These are phyloP conservation scores for Chiua virens DNA, from an alignment of 768 basidiomycete species.

Conservation along the genomic window DNA sequence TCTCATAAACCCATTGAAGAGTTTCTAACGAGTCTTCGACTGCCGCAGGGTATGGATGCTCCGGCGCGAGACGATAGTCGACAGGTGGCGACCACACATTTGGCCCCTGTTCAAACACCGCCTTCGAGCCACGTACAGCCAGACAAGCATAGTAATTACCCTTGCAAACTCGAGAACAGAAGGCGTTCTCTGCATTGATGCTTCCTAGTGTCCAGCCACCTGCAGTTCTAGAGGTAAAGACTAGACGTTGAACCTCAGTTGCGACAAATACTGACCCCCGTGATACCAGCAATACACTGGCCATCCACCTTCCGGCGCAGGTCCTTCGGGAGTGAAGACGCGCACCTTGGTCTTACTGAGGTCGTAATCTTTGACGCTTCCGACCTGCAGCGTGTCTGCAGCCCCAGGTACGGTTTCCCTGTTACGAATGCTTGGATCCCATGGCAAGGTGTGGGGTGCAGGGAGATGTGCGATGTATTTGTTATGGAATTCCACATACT, in stretches of 20 bases:
- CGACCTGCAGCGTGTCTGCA: constrained; percentile 56
- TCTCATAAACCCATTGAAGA: constrained; percentile 30
- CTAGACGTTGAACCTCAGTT: background rate
- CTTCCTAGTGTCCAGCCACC: constrained; percentile 80
- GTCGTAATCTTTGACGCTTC: constrained; percentile 50
- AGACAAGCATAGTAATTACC: constrained; percentile 9
- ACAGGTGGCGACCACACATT: constrained; percentile 35
- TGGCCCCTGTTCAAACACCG: constrained; percentile 20
- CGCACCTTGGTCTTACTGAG: constrained; percentile 55
- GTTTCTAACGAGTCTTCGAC: constrained; percentile 39
- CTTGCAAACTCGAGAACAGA: constrained; percentile 40
- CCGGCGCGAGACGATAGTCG: constrained; percentile 36
- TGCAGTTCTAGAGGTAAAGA: constrained; percentile 20
- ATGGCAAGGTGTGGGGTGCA: constrained; percentile 57
- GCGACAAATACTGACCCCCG: constrained; percentile 47
- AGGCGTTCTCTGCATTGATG: constrained; percentile 59
- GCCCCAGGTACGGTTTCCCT: constrained; percentile 54
- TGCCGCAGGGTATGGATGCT: constrained; percentile 33
- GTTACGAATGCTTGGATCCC: constrained; percentile 59
- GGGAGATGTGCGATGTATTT: constrained; percentile 43
- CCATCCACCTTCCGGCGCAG: constrained; percentile 59
- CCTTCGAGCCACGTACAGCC: background rate
- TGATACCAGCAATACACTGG: constrained; percentile 74
- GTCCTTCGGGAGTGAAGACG: constrained; percentile 57
- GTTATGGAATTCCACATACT: constrained; percentile 67